A percentile compares a stretch with the other conserved stretches of the same genome.
phyloP scores from a whole-genome alignment of 1,284 basidiomycete species.

The Ceratobasidium papillatum region DNA sequence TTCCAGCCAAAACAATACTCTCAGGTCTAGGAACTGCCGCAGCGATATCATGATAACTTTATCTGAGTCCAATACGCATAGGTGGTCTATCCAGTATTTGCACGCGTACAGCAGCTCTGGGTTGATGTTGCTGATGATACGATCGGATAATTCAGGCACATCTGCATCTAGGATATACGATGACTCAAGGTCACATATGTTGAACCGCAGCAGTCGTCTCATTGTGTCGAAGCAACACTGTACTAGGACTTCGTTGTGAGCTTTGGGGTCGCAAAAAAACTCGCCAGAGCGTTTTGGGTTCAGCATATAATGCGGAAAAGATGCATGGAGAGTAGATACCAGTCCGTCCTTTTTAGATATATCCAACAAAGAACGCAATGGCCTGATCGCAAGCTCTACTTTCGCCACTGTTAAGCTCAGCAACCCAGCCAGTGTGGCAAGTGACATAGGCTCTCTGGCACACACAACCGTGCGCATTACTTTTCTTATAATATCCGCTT shows the following conservation, averaged over 20 bases:
- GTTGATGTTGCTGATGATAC: not conserved
- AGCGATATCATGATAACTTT: not conserved
- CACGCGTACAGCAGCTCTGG: not conserved
- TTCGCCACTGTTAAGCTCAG: not conserved
- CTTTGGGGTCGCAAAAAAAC: not conserved
- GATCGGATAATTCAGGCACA: not conserved
- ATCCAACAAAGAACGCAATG: not conserved
- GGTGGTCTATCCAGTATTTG: not conserved
- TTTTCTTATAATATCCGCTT: not conserved
- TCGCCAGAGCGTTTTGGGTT: not conserved
- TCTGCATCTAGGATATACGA: conserved; percentile 2
- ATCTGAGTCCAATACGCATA: not conserved
- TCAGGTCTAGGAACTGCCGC: not conserved
- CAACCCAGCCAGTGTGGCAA: not conserved
- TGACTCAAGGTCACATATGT: conserved; percentile 6
- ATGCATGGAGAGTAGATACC: conserved; percentile 5
- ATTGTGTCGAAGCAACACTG: conserved; percentile 5
- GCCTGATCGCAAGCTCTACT: not conserved
- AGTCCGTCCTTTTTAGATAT: too few species aligned
- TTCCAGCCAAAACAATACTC: conserved; percentile 5
- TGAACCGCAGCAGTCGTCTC: not conserved
- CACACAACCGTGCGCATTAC: not conserved
- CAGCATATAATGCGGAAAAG: conserved; percentile 1
- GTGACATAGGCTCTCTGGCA: not conserved
- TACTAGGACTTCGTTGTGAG: not conserved